Base-by-base conservation (phyloP, 2,329 filamentous ascomycete species). In the Venturia aucupariae region DNA sequence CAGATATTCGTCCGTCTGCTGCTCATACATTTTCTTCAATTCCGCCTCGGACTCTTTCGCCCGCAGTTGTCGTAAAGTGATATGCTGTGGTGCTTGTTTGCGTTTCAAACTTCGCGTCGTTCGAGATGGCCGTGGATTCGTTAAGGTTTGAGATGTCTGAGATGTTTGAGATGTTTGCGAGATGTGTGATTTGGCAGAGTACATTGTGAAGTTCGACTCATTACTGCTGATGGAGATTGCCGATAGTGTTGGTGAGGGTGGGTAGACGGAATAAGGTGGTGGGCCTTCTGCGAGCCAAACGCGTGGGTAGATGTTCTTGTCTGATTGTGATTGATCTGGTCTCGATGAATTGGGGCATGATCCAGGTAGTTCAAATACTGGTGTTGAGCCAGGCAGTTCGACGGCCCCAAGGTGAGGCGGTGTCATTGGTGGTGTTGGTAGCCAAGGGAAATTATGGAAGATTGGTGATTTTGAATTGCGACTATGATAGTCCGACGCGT, bases 41-140 rank as follows among this genome's bases (percentile, higher is more conserved):
- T 71, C 73, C 11, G 71, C 70, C 17, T 75, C 74, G 3, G 71
- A 73, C 41, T 74, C 71, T 63, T 72, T 74, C 7, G 69, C 71
- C 63, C 74, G 65, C 24, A 76, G 61, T 35, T 69, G 69, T 35
- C 74, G 71, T 55, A 76, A 62, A 0, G 69, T 72, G 39, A 73
- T 71, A 41, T 67, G 63, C 64, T 68, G 70, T 2, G 73, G 73
- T 7, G 68, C 68, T 41, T 63, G 57, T 41, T 67, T 70, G 17
- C 68, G 67, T 41, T 42, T 60, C n/a, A 60, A n/a, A 60, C 41
- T 60, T 15, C 15, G 51, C 17, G 15, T 35, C 6, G 27, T 57
- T 30, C 30, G 51, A 19, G 51, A 2, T 13, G 19, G 30, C 10
- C 6, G 15, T 35, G 30, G 17, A 4, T 8, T 10, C 5, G 4